Percentiles rank a stretch among this genome's conserved stretches.
These are phyloP conservation scores for Primulina tabacum DNA, from an alignment of 257 asterid species.

Conservation along the genomic window DNA sequence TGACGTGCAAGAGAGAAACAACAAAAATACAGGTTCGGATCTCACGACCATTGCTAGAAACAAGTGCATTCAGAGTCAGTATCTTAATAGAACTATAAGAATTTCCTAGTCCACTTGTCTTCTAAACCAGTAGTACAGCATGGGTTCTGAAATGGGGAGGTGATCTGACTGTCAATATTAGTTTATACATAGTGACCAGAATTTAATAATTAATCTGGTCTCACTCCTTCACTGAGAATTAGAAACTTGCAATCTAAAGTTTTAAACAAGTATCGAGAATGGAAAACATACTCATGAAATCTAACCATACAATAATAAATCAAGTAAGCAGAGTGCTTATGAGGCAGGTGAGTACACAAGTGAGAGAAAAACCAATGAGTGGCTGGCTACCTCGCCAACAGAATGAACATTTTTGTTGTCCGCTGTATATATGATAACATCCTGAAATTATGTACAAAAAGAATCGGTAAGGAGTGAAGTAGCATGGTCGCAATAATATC, in stretches of 20 bases:
- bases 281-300: constrained; percentile 1
- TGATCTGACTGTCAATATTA: background rate
- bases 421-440: constrained; percentile 81
- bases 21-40: background rate
- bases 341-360: constrained; percentile 8
- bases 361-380: constrained; percentile 20
- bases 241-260: background rate
- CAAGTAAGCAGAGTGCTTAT: background rate
- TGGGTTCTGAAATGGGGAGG: background rate
- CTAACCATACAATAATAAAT: background rate
- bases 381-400: constrained; percentile 68
- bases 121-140: background rate
- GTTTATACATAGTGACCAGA: background rate
- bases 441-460: constrained; percentile 43
- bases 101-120: constrained; percentile 3
- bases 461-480: constrained; percentile 19
- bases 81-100: background rate
- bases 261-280: background rate
- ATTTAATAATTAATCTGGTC: constrained; percentile 5
- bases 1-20: background rate
- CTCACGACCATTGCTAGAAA: background rate
- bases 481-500: background rate
- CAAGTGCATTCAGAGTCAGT: background rate
- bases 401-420: constrained; percentile 68
- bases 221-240: background rate